Percentiles rank a stretch among this genome's conserved stretches.
These are phyloP conservation scores for Phytopythium kandeliae DNA, from an alignment of 352 stramenopile species.

Conservation along the genomic window DNA sequence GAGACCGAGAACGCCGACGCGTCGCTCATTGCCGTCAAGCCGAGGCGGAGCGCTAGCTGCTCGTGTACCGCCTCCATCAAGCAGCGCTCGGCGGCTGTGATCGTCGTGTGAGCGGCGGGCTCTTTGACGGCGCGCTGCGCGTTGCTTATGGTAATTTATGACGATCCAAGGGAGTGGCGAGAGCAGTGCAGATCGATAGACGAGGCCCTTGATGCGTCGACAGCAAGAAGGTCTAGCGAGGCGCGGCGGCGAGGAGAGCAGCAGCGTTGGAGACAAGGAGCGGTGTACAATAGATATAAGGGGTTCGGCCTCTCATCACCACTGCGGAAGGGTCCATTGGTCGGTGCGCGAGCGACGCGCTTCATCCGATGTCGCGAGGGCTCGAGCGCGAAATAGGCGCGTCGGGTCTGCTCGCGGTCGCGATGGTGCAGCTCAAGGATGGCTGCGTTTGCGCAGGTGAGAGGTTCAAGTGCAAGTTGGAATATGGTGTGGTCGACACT, in stretches of 20 bases:
- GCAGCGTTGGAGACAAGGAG: not conserved
- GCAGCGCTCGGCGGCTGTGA: slow-evolving; percentile 5
- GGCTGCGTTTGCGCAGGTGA: too few relatives aligned
- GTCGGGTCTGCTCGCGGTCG: too few relatives aligned
- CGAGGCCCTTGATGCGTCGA: not conserved
- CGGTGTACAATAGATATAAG: not conserved
- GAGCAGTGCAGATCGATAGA: not conserved
- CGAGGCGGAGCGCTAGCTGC: slow-evolving; percentile 6
- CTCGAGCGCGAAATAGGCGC: too few relatives aligned
- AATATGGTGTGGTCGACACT: too few relatives aligned
- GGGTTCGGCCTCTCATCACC: too few relatives aligned
- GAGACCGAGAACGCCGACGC: slow-evolving; percentile 8
- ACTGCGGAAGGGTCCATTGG: too few relatives aligned
- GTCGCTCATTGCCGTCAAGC: slow-evolving; percentile 2
- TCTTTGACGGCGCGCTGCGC: too few relatives aligned
- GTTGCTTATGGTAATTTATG: slow-evolving; percentile 1
- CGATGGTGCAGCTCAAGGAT: too few relatives aligned
- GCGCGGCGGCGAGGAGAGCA: not conserved
- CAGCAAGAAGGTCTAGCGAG: not conserved
- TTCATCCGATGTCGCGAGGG: too few relatives aligned
- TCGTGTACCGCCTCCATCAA: slow-evolving; percentile 6
- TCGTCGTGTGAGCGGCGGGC: slow-evolving; percentile 1
- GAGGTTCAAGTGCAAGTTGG: too few relatives aligned
- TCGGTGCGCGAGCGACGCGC: too few relatives aligned
- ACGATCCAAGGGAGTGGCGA: not conserved